These are phyloP conservation scores for Beauveria sp. DNA, from an alignment of 2,329 filamentous ascomycete species.

Conservation along the genomic window DNA sequence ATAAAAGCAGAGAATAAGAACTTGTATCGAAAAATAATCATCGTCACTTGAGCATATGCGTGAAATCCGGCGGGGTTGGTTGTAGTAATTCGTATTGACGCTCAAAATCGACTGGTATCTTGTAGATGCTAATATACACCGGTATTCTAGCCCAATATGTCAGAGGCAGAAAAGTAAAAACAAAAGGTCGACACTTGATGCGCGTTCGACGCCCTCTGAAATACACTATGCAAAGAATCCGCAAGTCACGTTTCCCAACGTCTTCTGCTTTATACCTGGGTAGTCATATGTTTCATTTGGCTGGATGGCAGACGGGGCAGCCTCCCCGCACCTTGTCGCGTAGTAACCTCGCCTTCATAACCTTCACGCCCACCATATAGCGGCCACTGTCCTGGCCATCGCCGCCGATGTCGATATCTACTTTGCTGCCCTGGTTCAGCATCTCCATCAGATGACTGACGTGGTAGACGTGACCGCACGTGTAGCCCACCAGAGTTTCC, in stretches of 20 bases:
- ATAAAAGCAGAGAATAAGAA: conserved; percentile 9
- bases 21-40: neutral
- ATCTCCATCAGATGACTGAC: conserved; percentile 59
- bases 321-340: conserved; percentile 60
- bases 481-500: conserved; percentile 71
- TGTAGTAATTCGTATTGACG: neutral
- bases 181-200: neutral
- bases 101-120: conserved; percentile 12
- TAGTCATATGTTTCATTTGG: neutral
- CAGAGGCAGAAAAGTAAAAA: neutral
- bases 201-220: neutral
- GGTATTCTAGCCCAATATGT: neutral
- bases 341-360: conserved; percentile 74
- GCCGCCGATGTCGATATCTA: conserved; percentile 40
- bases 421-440: conserved; percentile 36
- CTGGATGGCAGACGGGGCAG: conserved; percentile 49
- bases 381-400: conserved; percentile 36
- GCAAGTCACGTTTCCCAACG: neutral
- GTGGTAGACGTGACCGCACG: conserved; percentile 77
- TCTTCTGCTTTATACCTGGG: too few relatives aligned
- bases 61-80: neutral
- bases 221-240: neutral
- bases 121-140: conserved; percentile 9
- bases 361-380: conserved; percentile 74
- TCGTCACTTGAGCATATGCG: neutral